A percentile compares a stretch with the other conserved stretches of the same genome.
Conservation (phyloP, 179 eudicot species). For the Nepenthes alata region DNA sequence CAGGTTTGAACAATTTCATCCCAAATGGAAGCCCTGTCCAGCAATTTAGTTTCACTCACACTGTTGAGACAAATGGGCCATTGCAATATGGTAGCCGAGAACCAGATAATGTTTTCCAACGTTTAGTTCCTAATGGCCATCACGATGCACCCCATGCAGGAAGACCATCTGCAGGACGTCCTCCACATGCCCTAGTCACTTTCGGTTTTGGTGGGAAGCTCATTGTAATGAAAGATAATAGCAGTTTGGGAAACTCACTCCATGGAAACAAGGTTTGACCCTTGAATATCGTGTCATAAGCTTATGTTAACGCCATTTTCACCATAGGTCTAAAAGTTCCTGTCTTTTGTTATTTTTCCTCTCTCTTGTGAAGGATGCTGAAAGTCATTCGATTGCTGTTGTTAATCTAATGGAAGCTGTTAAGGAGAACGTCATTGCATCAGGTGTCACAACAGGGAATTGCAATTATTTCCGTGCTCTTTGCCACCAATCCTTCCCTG, state of each 20-base stretch:
- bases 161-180: slow-evolving; percentile 78
- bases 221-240: slow-evolving; percentile 52
- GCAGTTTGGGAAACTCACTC: slow-evolving; percentile 23
- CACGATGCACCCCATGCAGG: slow-evolving; percentile 34
- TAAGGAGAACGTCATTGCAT: slow-evolving; percentile 22
- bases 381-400: slow-evolving; percentile 44
- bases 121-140: slow-evolving; percentile 30
- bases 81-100: slow-evolving; percentile 32
- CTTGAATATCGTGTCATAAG: neutral
- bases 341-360: slow-evolving; percentile 3
- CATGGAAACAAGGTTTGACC: slow-evolving; percentile 52
- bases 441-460: slow-evolving; percentile 24
- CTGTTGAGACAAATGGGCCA: slow-evolving; percentile 22
- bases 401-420: slow-evolving; percentile 60
- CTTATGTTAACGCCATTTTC: neutral
- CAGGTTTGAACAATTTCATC: slow-evolving; percentile 19
- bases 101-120: slow-evolving; percentile 28
- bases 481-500: slow-evolving; percentile 58
- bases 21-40: slow-evolving; percentile 31
- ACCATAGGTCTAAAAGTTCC: neutral
- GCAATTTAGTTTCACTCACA: slow-evolving; percentile 20
- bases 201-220: slow-evolving; percentile 98
- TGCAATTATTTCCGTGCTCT: slow-evolving; percentile 43
- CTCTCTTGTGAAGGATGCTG: slow-evolving; percentile 40
- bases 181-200: slow-evolving; percentile 83